Evolutionary conservation across 2,329 filamentous ascomycete species (phyloP), one percentile per base, ranked within the genome.

Genomic region (Escovopsis sp.): DNA sequence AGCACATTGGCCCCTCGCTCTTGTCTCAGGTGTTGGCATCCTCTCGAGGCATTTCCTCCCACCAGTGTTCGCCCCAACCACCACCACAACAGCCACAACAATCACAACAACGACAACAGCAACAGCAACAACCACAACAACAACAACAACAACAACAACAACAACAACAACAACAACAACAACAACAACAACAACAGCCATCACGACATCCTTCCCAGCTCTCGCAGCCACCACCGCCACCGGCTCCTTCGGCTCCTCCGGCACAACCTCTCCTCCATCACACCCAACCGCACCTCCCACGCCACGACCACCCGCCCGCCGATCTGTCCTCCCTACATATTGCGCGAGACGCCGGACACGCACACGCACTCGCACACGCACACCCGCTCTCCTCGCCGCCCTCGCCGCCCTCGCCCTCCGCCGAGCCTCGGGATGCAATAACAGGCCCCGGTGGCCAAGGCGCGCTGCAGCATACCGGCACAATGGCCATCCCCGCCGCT

Each of bases 21-120:
- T 64, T 76, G 59, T 68, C 70, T 46, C 69, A 75, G 59, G 72
- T 72, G 55, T 63, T 76, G 57, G 72, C 72, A 56, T 72, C 70
- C 59, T 72, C 72, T 54, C 70, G 72, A 53, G 72, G 71, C 54
- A 72, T 74, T 40, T 58, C 54, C 28, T 32, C 28, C 18, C 42
- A 43, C 30, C 38, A 32, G 8, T 7, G 3, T 32, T 11, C 36
- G 12, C 18, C 36, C 4, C 41, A 43, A 15, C 23, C 36, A 12
- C 36, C 23, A 23, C 41, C 26, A 36, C 32, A 15, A 28, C 3
- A 9, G 7, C 28, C 3, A 9, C 28, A 32, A 32, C 28, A 5
- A 32, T 11, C 28, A 32, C 28, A 11, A 43, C 44, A 15, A 15
- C 15, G 15, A 15, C 15, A 15, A 15, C 15, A 15, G 15, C 15